Evolutionary conservation across 345 rosid genomes (phyloP).

Genomic region (Corymbia maculata): DNA sequence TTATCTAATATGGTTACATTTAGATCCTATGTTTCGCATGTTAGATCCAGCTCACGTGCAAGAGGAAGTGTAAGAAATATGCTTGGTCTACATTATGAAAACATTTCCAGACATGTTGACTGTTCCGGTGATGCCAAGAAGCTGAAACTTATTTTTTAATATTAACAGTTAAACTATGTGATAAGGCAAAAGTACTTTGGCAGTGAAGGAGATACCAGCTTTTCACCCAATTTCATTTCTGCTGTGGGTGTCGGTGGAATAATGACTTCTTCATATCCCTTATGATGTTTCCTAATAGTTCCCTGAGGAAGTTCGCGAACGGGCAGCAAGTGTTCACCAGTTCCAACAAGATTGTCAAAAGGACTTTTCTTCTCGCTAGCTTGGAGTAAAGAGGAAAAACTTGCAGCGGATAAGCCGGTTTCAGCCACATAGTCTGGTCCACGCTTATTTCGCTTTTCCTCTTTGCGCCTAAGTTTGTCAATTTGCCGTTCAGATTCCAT

Average conservation of each 20-base stretch:
- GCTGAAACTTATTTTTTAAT: background rate
- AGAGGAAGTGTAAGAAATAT: background rate
- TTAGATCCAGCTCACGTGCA: background rate
- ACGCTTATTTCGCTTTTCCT: slow-evolving; percentile 78
- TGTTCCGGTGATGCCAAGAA: background rate
- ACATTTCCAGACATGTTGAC: background rate
- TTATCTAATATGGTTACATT: background rate
- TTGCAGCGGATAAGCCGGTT: slow-evolving; percentile 46
- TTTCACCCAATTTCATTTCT: slow-evolving; percentile 85
- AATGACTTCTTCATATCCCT: slow-evolving; percentile 91
- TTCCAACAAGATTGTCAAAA: slow-evolving; percentile 61
- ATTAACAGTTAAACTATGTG: background rate
- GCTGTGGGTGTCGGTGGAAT: slow-evolving; percentile 93
- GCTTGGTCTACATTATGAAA: background rate
- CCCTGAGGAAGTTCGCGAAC: slow-evolving; percentile 91
- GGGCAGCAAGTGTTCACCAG: slow-evolving; percentile 47
- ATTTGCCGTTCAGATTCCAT: slow-evolving; percentile 83
- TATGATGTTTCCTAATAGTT: slow-evolving; percentile 66
- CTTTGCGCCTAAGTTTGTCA: slow-evolving; percentile 94
- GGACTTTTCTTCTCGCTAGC: slow-evolving; percentile 76
- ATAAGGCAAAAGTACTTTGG: background rate
- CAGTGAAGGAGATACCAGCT: slow-evolving; percentile 50
- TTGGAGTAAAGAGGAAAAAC: slow-evolving; percentile 82
- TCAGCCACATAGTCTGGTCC: slow-evolving; percentile 65
- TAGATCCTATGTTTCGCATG: background rate